Evolutionary conservation across 257 asterid genomes (phyloP), one percentile per base, ranked within the genome.

Genomic region (Cynanchum wilfordii): DNA sequence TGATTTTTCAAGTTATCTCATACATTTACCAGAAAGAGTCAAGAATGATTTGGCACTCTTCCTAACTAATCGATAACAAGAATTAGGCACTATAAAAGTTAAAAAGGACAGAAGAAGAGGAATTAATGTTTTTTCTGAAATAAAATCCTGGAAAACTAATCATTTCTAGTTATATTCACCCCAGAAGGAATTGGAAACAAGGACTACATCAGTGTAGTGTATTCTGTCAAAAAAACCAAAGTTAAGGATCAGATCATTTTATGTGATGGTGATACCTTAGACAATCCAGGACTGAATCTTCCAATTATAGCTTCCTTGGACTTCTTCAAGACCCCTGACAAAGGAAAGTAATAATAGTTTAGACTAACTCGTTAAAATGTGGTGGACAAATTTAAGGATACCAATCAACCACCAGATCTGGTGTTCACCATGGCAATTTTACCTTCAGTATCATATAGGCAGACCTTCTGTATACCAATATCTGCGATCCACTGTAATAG

Each of bases 371-470:
- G 7, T 24, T 58, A 42, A 24, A 72, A 69, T 62, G 65, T 72
- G 57, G 68, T 57, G 76, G 76, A 59, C 33, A 54, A 27, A 57
- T 60, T 27, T 38, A 65, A 50, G 74, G 49, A 63, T 50, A 71
- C 30, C 29, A 54, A 70, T 45, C 47, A 54, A 70, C 10, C 33
- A 52, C 16, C 45, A 56, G 36, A 60, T 69, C 50, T 17, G 10
- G 27, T 52, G 22, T 36, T 65, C 10, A 20, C 50, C 49, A 45
- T 50, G 77, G 70, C 63, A 58, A 67, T 47, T 69, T 62, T 84
- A 95, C 99, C 98, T 83, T 89, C 96, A 71, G 84, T 22, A 75
- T 95, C 99, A 80, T 92, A 95, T 50, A 95, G 88, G 88, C 97
- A 92, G 45, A 92, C 83, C 58, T 80, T 85, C 78, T 69, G 83